A percentile compares a stretch with the other conserved stretches of the same genome.
Evolutionary conservation across 2,329 filamentous ascomycete species (phyloP).

Genomic region (Camptophora hylomeconis): DNA sequence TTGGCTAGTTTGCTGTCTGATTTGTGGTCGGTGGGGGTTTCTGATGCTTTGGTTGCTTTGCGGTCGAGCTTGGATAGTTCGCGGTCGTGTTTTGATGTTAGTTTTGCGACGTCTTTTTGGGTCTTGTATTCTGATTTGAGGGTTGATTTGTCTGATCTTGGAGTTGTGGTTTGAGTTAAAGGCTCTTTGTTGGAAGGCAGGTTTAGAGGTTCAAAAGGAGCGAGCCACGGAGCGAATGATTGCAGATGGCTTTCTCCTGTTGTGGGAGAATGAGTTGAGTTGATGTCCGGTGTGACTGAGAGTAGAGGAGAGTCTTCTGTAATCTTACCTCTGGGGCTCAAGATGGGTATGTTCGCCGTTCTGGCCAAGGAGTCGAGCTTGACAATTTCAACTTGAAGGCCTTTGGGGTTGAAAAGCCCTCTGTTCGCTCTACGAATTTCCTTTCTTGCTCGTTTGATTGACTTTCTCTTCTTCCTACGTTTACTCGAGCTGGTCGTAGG

Average conservation of each 20-base stretch:
- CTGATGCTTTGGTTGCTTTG: too few species aligned
- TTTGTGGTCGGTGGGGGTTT: too few species aligned
- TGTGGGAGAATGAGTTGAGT: too few species aligned
- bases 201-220: constrained; percentile 17
- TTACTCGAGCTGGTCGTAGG: constrained; percentile 17
- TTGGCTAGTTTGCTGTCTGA: constrained; percentile 3
- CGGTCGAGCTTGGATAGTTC: constrained; percentile 4
- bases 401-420: constrained; percentile 18
- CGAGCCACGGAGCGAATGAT: constrained; percentile 19
- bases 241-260: constrained; percentile 13
- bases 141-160: constrained; percentile 17
- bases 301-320: constrained; percentile 13
- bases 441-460: constrained; percentile 16
- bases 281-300: constrained; percentile 7
- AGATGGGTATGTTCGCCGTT: constrained; percentile 18
- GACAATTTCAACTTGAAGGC: constrained; percentile 18
- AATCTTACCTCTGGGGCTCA: constrained; percentile 17
- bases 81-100: constrained; percentile 8
- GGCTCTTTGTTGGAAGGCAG: constrained; percentile 15
- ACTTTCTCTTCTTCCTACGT: constrained; percentile 16
- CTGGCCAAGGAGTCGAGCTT: constrained; percentile 19
- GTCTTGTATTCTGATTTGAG: too few species aligned
- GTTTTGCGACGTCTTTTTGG: too few species aligned
- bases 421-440: constrained; percentile 17
- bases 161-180: constrained; percentile 17